These are phyloP conservation scores for Xerocomus nothofagi DNA, from an alignment of 1,284 basidiomycete species.

Conservation along the genomic window DNA sequence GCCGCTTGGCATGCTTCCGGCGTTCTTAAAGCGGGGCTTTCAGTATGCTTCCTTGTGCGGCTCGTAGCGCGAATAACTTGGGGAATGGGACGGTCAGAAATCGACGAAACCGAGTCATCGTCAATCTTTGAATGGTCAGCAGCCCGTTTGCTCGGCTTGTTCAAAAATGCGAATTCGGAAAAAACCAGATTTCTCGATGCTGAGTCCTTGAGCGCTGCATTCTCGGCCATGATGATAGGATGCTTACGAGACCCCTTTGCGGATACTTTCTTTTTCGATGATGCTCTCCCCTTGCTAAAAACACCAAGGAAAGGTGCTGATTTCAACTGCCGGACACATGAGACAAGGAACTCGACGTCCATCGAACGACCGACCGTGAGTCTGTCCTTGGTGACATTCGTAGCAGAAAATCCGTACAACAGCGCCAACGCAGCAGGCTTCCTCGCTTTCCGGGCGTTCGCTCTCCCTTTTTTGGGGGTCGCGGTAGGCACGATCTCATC, in stretches of 20 bases:
- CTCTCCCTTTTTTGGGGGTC: conserved; percentile 11
- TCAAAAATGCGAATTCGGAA: conserved; percentile 54
- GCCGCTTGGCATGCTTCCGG: conserved; percentile 5
- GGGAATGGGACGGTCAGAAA: neutral
- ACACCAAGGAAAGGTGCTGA: conserved; percentile 52
- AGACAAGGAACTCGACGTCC: conserved; percentile 1
- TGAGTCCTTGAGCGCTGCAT: conserved; percentile 11
- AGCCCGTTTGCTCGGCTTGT: conserved; percentile 22
- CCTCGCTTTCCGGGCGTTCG: conserved; percentile 33
- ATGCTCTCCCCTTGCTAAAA: conserved; percentile 72
- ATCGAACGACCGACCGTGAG: conserved; percentile 55
- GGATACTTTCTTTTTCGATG: conserved; percentile 40
- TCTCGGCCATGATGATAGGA: neutral
- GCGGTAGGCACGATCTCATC: conserved; percentile 12
- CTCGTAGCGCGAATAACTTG: conserved; percentile 5
- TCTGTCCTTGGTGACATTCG: conserved; percentile 63
- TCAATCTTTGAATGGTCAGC: conserved; percentile 5
- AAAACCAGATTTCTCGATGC: conserved; percentile 37
- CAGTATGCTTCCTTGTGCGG: neutral
- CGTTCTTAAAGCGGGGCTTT: neutral
- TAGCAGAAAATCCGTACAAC: conserved; percentile 72
- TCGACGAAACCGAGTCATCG: conserved; percentile 8
- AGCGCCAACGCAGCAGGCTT: conserved; percentile 57
- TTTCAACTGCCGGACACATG: conserved; percentile 39
- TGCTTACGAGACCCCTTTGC: conserved; percentile 21